Evolutionary conservation across 352 stramenopile species (phyloP).

Genomic region (Pythium periplocum): DNA sequence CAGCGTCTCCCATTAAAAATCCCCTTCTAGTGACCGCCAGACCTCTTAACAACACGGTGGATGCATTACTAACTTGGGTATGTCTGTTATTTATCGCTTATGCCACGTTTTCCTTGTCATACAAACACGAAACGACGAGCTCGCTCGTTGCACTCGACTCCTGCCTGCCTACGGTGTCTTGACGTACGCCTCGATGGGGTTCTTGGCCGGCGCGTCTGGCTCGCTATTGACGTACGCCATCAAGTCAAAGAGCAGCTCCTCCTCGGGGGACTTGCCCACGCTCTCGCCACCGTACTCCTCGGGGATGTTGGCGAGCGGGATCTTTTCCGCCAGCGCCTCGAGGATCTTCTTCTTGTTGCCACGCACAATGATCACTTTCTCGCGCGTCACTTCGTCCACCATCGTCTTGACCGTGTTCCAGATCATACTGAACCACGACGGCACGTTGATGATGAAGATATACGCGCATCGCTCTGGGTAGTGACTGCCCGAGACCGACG

Average conservation of each 20-base stretch:
- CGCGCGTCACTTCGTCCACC: slow-evolving; percentile 89
- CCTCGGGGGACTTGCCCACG: slow-evolving; percentile 54
- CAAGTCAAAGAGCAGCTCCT: slow-evolving; percentile 64
- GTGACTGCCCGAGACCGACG: slow-evolving; percentile 82
- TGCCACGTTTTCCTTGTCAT: no score
- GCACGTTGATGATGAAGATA: slow-evolving; percentile 94
- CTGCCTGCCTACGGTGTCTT: no score
- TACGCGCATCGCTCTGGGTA: slow-evolving; percentile 92
- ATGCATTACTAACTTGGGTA: no score
- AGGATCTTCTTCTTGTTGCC: slow-evolving; percentile 78
- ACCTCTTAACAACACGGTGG: no score
- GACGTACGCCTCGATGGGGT: slow-evolving; percentile 38
- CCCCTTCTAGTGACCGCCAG: no score
- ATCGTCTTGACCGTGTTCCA: slow-evolving; percentile 92
- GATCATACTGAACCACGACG: slow-evolving; percentile 91
- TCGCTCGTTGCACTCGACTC: no score
- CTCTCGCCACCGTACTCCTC: slow-evolving; percentile 73
- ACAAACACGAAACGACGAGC: no score
- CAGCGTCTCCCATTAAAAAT: no score
- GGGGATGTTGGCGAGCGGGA: slow-evolving; percentile 73
- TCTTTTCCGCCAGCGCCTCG: slow-evolving; percentile 64
- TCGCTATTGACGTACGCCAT: slow-evolving; percentile 77
- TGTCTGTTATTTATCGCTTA: no score
- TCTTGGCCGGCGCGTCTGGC: slow-evolving; percentile 35
- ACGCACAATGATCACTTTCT: slow-evolving; percentile 90